Evolutionary conservation across 75 land plant species (phyloP).

Genomic region (Azolla pinnata): DNA sequence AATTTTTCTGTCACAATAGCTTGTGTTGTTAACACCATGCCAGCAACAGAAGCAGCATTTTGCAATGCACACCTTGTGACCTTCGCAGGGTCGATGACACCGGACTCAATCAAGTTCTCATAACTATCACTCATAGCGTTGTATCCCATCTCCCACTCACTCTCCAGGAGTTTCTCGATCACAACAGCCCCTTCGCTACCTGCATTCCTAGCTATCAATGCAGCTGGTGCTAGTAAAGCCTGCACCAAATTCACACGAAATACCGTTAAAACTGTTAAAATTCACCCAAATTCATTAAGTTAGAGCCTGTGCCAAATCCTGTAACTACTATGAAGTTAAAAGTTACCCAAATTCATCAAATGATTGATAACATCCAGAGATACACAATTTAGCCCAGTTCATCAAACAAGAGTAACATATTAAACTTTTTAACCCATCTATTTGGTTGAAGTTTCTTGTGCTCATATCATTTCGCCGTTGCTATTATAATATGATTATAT

Average conservation of each 20-base stretch:
- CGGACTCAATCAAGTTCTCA: conserved; percentile 59
- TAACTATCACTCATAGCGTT: conserved; percentile 70
- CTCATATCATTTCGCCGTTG: too few relatives aligned
- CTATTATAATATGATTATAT: too few relatives aligned
- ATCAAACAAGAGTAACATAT: background rate
- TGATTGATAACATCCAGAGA: too few relatives aligned
- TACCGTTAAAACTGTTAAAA: conserved; percentile 1
- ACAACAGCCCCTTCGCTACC: conserved; percentile 70
- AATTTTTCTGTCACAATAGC: conserved; percentile 65
- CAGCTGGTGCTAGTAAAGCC: conserved; percentile 82
- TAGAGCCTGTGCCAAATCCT: too few relatives aligned
- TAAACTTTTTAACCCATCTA: background rate
- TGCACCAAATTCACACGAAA: conserved; percentile 14
- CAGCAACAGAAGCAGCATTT: conserved; percentile 85
- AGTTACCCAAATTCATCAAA: too few relatives aligned
- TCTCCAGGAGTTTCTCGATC: conserved; percentile 56
- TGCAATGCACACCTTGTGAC: conserved; percentile 78
- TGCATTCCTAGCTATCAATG: conserved; percentile 67
- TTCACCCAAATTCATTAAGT: too few relatives aligned
- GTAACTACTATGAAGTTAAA: too few relatives aligned
- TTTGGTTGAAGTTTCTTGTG: background rate
- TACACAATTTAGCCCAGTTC: background rate
- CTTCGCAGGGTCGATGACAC: conserved; percentile 75
- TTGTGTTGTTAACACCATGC: conserved; percentile 69
- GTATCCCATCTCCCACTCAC: conserved; percentile 54